phyloP scores from a whole-genome alignment of 2,329 filamentous ascomycete species.

The Fonsecaea erecta region DNA sequence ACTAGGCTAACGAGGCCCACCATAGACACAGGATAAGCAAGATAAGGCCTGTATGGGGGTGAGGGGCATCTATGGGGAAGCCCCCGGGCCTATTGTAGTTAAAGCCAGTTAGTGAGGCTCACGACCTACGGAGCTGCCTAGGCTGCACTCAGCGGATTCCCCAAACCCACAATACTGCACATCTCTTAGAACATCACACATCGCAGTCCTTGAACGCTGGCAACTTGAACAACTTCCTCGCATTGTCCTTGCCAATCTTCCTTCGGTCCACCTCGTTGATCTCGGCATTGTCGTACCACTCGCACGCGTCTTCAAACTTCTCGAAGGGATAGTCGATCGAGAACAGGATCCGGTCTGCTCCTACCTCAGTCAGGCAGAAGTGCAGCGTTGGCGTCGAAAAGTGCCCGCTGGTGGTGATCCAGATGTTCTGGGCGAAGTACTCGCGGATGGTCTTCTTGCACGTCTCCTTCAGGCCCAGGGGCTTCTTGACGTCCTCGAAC shows the following conservation, averaged over 20 bases:
- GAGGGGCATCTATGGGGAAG: too few relatives aligned
- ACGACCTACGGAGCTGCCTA: not conserved
- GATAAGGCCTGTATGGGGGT: not conserved
- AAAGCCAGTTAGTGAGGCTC: not conserved
- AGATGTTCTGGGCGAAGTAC: conserved; percentile 49
- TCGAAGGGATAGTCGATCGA: conserved; percentile 46
- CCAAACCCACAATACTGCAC: too few relatives aligned
- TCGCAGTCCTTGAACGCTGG: conserved; percentile 29
- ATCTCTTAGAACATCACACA: too few relatives aligned
- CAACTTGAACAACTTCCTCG: conserved; percentile 51
- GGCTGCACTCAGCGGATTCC: not conserved
- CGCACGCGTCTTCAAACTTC: conserved; percentile 37
- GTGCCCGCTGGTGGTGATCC: conserved; percentile 50
- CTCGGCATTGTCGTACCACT: conserved; percentile 38
- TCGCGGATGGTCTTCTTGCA: conserved; percentile 53
- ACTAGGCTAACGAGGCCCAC: not conserved
- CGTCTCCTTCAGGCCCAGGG: conserved; percentile 40
- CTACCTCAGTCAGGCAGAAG: conserved; percentile 48
- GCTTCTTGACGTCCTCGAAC: conserved; percentile 42
- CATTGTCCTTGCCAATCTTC: conserved; percentile 57
- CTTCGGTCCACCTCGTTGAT: conserved; percentile 56
- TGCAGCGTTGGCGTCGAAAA: conserved; percentile 47
- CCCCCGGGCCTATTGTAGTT: not conserved
- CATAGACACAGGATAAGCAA: not conserved
- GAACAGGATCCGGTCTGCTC: conserved; percentile 48